phyloP scores from a whole-genome alignment of 345 rosid species.

The Leavenworthia alabamica region DNA sequence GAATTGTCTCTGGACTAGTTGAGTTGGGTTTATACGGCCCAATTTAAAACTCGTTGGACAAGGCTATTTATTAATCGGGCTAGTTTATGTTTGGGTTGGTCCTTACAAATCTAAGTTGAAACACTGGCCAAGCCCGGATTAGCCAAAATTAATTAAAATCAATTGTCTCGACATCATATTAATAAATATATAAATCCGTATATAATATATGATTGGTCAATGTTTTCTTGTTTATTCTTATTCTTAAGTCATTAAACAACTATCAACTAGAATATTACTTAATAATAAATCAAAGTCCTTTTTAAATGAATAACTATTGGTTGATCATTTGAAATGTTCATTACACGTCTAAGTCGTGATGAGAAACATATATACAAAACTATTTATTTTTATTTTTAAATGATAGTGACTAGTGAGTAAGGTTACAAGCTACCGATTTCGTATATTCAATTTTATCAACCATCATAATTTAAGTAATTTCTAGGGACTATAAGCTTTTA shows the following conservation, averaged over 20 bases:
- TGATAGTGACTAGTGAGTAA: too few species aligned
- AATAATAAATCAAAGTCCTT: not conserved
- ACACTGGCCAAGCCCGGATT: too few species aligned
- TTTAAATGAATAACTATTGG: conserved; percentile 5
- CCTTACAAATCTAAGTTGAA: too few species aligned
- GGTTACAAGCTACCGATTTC: too few species aligned
- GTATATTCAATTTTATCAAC: not conserved
- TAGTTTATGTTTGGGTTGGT: too few species aligned
- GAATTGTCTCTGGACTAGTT: too few species aligned
- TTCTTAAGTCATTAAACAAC: not conserved
- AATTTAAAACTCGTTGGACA: too few species aligned
- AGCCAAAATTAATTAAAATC: too few species aligned
- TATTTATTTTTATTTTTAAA: too few species aligned
- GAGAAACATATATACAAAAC: not conserved
- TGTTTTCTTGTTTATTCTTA: conserved; percentile 1
- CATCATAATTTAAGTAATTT: conserved; percentile 13
- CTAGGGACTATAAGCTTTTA: not conserved
- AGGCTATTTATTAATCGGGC: too few species aligned
- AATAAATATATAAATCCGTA: not conserved
- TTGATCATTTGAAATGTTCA: conserved; percentile 14
- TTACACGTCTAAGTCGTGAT: conserved; percentile 24
- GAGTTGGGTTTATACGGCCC: too few species aligned
- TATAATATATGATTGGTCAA: not conserved
- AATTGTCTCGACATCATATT: not conserved
- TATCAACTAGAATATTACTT: conserved; percentile 10